Evolutionary conservation across 805 yeast genomes (phyloP), one percentile per base, ranked within the genome.

Genomic region (Hermanozyma aechmeae): DNA sequence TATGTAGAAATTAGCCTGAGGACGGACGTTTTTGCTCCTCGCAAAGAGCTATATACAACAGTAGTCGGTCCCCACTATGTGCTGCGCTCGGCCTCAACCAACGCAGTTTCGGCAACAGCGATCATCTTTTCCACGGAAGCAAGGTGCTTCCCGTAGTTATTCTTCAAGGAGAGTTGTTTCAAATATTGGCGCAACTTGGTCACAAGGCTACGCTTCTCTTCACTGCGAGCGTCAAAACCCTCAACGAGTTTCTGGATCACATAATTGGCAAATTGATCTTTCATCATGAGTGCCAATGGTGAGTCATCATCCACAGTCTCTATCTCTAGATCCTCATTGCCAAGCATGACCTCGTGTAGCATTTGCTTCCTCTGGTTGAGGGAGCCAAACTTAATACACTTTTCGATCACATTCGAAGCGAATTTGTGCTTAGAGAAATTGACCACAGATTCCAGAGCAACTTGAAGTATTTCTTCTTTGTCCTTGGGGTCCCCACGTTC

Each of bases 391-490:
- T 82, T 68, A 33, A 92, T 83, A 44, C 95, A 83, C 52, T 84
- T 86, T 54, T 92, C 99, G 41, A 92, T 95, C 17, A 93, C 99
- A 53, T 92, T 92, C 0, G 96, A 85, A 2, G 98, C 97, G 63
- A 86, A 92, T 57, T 92, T 92, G 61, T 92, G 98, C 47, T 84
- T 80, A n/a, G 96, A 83, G 34, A 86, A 79, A 30, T 71, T 75
- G 18, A 92, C 83, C 27, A 84, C 77, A 13, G 76, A 70, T 16
- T 77, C 77, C 18, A 75, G 55, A 8, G 89, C 93, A 25, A 80
- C 73, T 25, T 68, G 63, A 26, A 85, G 65, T 28, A 92, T 78
- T 27, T 52, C 61, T 32, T 65, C 70, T 12, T 79, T 71, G 44
- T 81, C 86, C 15, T 60, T 64, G 12, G 55, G 45, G n/a, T 61